These are phyloP conservation scores for Galerina sulciceps DNA, from an alignment of 768 basidiomycete species.

Conservation along the genomic window DNA sequence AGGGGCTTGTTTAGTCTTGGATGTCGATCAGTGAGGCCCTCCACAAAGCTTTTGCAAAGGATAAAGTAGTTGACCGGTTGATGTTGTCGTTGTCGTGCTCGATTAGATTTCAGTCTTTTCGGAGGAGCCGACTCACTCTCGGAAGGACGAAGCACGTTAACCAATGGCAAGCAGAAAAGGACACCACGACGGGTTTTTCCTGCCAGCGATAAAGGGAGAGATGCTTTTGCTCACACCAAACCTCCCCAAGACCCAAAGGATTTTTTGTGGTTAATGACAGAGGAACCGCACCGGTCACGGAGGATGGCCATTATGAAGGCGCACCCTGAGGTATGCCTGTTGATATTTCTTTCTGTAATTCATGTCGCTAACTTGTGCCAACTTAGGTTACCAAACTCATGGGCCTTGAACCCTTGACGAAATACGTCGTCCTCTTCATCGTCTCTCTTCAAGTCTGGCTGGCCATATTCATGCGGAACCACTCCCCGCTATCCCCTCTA, in stretches of 20 bases:
- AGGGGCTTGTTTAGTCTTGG: no score
- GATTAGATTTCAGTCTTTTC: slow-evolving; percentile 76
- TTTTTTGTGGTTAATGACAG: slow-evolving; percentile 97
- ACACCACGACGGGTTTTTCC: slow-evolving; percentile 56
- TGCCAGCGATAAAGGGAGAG: slow-evolving; percentile 44
- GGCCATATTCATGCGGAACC: slow-evolving; percentile 70
- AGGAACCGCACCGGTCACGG: slow-evolving; percentile 93
- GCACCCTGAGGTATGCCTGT: slow-evolving; percentile 78
- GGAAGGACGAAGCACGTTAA: slow-evolving; percentile 42
- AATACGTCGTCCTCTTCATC: slow-evolving; percentile 86
- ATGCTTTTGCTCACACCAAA: slow-evolving; percentile 38
- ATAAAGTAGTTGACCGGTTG: no score
- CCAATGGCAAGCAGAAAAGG: slow-evolving; percentile 25
- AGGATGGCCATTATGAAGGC: slow-evolving; percentile 90
- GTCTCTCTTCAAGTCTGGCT: slow-evolving; percentile 73
- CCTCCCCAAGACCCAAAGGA: slow-evolving; percentile 81
- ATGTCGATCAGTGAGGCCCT: no score
- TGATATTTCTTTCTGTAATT: neutral
- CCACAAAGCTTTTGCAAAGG: no score
- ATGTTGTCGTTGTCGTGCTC: neutral
- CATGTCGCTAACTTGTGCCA: neutral
- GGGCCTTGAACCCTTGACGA: slow-evolving; percentile 92
- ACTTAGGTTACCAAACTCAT: slow-evolving; percentile 90
- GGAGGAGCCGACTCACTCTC: slow-evolving; percentile 82
- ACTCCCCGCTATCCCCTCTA: slow-evolving; percentile 65